Percentiles rank a stretch among this genome's conserved stretches.
Evolutionary conservation across 768 basidiomycete species (phyloP).

Genomic region (Hygrophoropsis aurantiaca): DNA sequence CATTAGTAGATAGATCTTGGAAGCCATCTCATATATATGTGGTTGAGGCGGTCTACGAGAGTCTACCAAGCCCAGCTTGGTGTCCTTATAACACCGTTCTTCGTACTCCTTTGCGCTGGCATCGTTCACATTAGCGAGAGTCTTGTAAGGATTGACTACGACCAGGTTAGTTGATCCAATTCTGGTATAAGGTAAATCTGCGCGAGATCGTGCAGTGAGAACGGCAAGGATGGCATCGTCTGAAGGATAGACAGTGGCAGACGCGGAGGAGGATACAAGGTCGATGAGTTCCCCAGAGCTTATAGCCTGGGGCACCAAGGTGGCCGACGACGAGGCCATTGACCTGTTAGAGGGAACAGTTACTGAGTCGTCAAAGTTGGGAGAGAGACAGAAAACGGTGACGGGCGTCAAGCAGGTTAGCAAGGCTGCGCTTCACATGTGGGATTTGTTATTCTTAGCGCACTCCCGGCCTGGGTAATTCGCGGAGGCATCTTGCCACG

Average conservation of each 20-base stretch:
- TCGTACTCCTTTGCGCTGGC: conserved; percentile 58
- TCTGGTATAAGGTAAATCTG: conserved; percentile 56
- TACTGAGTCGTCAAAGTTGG: conserved; percentile 12
- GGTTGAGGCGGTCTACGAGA: conserved; percentile 47
- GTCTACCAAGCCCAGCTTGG: conserved; percentile 38
- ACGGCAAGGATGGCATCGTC: conserved; percentile 57
- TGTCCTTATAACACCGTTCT: conserved; percentile 54
- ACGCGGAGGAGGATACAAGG: conserved; percentile 37
- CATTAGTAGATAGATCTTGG: conserved; percentile 59
- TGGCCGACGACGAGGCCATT: conserved; percentile 41
- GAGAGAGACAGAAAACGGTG: conserved; percentile 7
- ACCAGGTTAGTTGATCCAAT: conserved; percentile 50
- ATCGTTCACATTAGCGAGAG: conserved; percentile 56
- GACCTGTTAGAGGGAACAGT: conserved; percentile 11
- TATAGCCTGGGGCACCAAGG: conserved; percentile 35
- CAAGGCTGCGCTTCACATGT: conserved; percentile 6
- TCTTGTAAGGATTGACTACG: conserved; percentile 60
- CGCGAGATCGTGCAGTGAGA: conserved; percentile 56
- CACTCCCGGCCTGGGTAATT: conserved; percentile 5
- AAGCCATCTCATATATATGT: conserved; percentile 63
- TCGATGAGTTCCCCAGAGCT: conserved; percentile 50
- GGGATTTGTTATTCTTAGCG: conserved; percentile 17
- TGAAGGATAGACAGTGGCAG: conserved; percentile 47
- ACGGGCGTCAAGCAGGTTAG: conserved; percentile 5
- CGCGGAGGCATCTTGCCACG: too few species aligned